Evolutionary conservation across 495 filamentous ascomycete species (phyloP).

Genomic region (Aspergillus wentii): DNA sequence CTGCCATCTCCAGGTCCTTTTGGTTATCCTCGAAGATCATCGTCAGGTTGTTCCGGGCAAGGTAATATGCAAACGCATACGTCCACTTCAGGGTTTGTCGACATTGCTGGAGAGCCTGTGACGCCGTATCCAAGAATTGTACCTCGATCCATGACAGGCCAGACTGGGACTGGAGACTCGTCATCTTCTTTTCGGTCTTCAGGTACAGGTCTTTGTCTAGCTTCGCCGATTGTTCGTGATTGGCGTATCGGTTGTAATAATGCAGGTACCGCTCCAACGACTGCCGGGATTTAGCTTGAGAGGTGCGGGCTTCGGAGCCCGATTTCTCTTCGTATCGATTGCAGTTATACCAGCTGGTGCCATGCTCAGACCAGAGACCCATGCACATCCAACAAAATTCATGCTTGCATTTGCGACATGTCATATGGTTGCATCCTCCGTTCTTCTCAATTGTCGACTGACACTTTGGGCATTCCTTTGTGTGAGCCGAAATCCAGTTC

Average conservation of each 20-base stretch:
- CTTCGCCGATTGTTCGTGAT: conserved; percentile 96
- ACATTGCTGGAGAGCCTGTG: conserved; percentile 90
- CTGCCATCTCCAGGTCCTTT: conserved; percentile 94
- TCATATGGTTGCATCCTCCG: conserved; percentile 99
- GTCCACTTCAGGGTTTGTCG: conserved; percentile 98
- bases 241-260: conserved; percentile 98
- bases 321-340: conserved; percentile 96
- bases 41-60: conserved; percentile 89
- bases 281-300: conserved; percentile 82
- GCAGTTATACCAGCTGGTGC: conserved; percentile 99
- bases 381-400: conserved; percentile 99
- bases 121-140: conserved; percentile 89
- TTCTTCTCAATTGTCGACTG: conserved; percentile 98
- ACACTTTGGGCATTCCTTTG: conserved; percentile 96
- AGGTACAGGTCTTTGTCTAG: conserved; percentile 92
- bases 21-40: conserved; percentile 99
- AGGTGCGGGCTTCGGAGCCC: conserved; percentile 80
- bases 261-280: conserved; percentile 92
- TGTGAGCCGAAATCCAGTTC: conserved; percentile 99
- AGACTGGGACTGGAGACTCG: conserved; percentile 82
- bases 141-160: conserved; percentile 99
- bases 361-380: conserved; percentile 97
- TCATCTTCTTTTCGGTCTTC: conserved; percentile 99
- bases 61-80: conserved; percentile 96
- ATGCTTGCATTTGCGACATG: conserved; percentile 95